Base-by-base conservation (phyloP, 305 asterid species). In the Fraxinus albicans region DNA sequence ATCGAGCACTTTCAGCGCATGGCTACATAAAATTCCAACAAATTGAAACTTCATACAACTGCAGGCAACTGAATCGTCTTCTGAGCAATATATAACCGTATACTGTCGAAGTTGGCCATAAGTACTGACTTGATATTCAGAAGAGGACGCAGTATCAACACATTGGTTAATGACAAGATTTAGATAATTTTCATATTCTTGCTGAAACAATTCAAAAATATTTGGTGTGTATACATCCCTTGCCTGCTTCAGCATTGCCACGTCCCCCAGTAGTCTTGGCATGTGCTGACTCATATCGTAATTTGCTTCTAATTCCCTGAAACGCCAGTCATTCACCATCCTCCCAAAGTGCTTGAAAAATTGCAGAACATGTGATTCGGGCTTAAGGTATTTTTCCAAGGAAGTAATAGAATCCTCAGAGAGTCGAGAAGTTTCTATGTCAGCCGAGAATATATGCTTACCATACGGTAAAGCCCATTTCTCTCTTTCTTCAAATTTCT, bases 1-100 rank as follows among this genome's bases (percentile, higher is more conserved):
- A 77, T 91, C 94, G 1, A 91, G 91, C 89, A 91, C 94, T 84
- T 89, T 91, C 86, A 91, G 80, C 63, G 90, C 93, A 82, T 91
- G 94, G 88, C 94, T 86, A 84, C 94, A 91, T 87, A 91, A 82
- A 84, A 91, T 84, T 70, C 94, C 94, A 29, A 78, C 88, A 74
- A 73, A 86, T 84, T 91, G 86, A 79, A 91, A 91, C 93, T 87
- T 89, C 94, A 89, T 86, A 85, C 94, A 91, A 76, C 90, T 87
- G 86, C 94, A 91, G 78, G 84, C 83, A 83, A 91, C 91, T 3
- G 88, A 91, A 83, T 86, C 90, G 69, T 86, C 90, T 82, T 83
- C 88, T 3, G 81, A 75, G 77, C 83, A 88, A 86, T 86, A 89
- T 42, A 88, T 27, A 88, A 91, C 94, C 4, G 83, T 81, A 83